Evolutionary conservation across 2,329 filamentous ascomycete species (phyloP), one percentile per base, ranked within the genome.

Genomic region (Coniella vitis): DNA sequence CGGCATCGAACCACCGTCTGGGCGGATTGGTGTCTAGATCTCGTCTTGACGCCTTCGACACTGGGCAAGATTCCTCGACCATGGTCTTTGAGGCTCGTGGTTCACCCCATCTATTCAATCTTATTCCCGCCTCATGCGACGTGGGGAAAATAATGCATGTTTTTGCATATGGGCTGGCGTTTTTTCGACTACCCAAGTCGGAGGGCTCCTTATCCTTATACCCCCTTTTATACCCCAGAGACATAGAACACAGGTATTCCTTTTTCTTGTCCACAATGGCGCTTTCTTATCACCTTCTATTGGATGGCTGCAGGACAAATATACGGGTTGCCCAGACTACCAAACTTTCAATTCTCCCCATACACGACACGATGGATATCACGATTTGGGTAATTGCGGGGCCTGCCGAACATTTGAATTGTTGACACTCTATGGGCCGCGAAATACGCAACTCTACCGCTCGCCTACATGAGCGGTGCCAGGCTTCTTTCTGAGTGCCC

Each of bases 1-100:
- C 72, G 48, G 65, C 66, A 34, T 70, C 68, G 65, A 61, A 54
- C 38, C 69, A 65, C 47, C 71, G 64, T 47, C 58, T 58, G 16
- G 38, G 56, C 32, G 54, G 61, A 40, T 44, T 38, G 43, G 51
- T 42, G 40, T 32, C 38, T 47, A 38, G 31, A 44, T 21, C 36
- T 25, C 21, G 31, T 17, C 31, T 44, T 37, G 31, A 25, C 44
- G 39, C 17, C 39, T 31, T 16, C 16, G 45, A 35, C 36, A 32
- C 37, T 34, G 29, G 22, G 37, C 37, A 22, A 36, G 17, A 34
- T 36, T 39, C 36, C 45, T 47, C 37, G 8, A 47, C 29, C 37
- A 47, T 39, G 37, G 40, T 47, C 45, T 40, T 47, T 32, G 25
- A 47, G 45, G 37, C 45, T 38, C 34, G 45, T 47, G 45, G 45